Evolutionary conservation across 768 basidiomycete genomes (phyloP).

Genomic region (Boletus speciosus): DNA sequence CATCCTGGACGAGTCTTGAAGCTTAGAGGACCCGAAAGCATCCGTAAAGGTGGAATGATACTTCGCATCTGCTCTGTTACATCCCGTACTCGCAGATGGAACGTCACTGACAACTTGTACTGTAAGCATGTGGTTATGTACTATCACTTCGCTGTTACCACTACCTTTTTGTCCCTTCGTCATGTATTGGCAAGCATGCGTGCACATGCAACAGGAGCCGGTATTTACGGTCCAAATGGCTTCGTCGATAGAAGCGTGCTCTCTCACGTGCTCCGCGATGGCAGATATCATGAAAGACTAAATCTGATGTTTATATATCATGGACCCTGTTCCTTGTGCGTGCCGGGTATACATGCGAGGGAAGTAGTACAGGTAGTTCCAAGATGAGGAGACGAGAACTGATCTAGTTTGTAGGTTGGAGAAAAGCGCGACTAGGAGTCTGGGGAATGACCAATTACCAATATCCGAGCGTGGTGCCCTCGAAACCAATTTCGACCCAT

Average conservation of each 20-base stretch:
- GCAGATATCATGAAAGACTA: not conserved
- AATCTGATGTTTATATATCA: not conserved
- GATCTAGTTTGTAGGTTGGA: not conserved
- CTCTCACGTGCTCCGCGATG: no score
- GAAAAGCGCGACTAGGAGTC: not conserved
- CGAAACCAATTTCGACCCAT: slow-evolving; percentile 21
- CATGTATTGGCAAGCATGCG: not conserved
- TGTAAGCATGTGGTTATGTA: not conserved
- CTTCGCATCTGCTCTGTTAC: not conserved
- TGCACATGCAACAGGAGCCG: not conserved
- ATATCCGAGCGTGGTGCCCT: slow-evolving; percentile 10
- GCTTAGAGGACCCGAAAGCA: not conserved
- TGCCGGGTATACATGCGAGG: not conserved
- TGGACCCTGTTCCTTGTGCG: not conserved
- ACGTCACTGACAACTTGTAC: not conserved
- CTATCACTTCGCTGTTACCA: not conserved
- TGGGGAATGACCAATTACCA: slow-evolving; percentile 10
- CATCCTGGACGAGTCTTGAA: slow-evolving; percentile 1
- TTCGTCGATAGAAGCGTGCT: no score
- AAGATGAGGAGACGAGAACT: not conserved
- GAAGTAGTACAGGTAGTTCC: not conserved
- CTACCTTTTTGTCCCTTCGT: not conserved
- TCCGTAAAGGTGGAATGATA: not conserved
- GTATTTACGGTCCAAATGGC: no score
- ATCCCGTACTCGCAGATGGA: not conserved